A percentile compares a stretch with the other conserved stretches of the same genome.
Conservation (phyloP, 2,329 filamentous ascomycete genomes). For the Alternaria triticina region DNA sequence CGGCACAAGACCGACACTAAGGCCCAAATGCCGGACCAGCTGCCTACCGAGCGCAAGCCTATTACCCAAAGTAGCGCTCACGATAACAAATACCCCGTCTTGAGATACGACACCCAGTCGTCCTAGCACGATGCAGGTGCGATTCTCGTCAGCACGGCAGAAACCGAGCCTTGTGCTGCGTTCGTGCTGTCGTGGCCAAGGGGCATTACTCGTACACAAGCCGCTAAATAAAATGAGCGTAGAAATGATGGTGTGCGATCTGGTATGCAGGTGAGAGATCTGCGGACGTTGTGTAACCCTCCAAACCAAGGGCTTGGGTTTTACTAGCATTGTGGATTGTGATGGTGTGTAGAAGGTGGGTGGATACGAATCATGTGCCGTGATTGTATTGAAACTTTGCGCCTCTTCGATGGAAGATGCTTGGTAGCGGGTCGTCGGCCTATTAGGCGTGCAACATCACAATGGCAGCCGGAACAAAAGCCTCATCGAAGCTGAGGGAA, state of each 20-base stretch:
- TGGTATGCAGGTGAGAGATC: slow-evolving; percentile 12
- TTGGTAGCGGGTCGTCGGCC: not conserved
- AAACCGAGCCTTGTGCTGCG: not conserved
- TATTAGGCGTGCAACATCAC: not conserved
- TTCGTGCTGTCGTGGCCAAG: slow-evolving; percentile 5
- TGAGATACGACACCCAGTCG: slow-evolving; percentile 6
- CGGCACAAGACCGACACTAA: slow-evolving; percentile 14
- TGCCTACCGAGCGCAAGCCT: slow-evolving; percentile 11
- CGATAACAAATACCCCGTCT: slow-evolving; percentile 19
- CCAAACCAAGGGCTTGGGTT: slow-evolving; percentile 5
- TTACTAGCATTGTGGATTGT: slow-evolving; percentile 7
- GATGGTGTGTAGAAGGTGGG: slow-evolving; percentile 1
- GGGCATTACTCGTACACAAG: slow-evolving; percentile 2
- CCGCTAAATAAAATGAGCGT: not conserved
- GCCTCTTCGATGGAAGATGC: not conserved
- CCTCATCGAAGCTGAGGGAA: not conserved
- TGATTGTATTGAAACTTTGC: not conserved
- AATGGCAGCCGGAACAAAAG: not conserved
- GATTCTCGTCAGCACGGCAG: slow-evolving; percentile 8
- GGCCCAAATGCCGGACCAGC: slow-evolving; percentile 12
- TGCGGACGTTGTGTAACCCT: slow-evolving; percentile 11
- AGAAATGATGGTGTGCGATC: slow-evolving; percentile 13
- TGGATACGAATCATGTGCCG: slow-evolving; percentile 8
- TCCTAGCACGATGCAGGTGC: slow-evolving; percentile 33
- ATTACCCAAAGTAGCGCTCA: slow-evolving; percentile 20